phyloP scores from a whole-genome alignment of 176 grass and related monocot species.

The Oryza officinalis region DNA sequence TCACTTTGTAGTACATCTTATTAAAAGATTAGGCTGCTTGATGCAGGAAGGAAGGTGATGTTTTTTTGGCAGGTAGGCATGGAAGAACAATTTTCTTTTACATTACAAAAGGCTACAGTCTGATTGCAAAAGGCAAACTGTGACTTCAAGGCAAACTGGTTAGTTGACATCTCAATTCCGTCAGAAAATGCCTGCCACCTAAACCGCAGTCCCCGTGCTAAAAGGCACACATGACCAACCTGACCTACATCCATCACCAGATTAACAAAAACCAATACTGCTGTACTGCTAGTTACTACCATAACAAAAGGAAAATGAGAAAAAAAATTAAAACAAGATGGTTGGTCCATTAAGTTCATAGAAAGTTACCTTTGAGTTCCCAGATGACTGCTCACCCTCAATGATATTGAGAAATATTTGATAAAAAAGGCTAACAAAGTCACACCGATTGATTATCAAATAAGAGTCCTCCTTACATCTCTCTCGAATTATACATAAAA shows the following conservation, averaged over 20 bases:
- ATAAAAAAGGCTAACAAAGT: not conserved
- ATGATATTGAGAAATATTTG: not conserved
- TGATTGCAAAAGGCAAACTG: not conserved
- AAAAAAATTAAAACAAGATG: not conserved
- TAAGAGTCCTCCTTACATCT: not conserved
- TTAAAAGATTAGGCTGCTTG: not conserved
- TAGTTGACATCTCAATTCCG: slow-evolving; percentile 56
- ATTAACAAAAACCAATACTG: slow-evolving; percentile 11
- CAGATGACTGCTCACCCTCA: not conserved
- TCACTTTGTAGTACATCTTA: not conserved
- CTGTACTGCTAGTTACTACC: not conserved
- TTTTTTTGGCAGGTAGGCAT: slow-evolving; percentile 1
- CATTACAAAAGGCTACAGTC: not conserved
- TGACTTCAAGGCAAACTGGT: slow-evolving; percentile 40
- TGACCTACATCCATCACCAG: slow-evolving; percentile 9
- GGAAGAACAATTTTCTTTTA: not conserved
- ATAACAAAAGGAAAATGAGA: not conserved
- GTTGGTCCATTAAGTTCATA: not conserved
- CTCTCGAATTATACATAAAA: not conserved
- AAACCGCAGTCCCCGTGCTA: slow-evolving; percentile 11
- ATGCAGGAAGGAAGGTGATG: not conserved
- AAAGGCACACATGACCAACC: slow-evolving; percentile 22
- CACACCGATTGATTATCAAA: not conserved
- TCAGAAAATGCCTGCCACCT: slow-evolving; percentile 37
- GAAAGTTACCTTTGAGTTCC: not conserved